Evolutionary conservation across 495 filamentous ascomycete genomes (phyloP), one percentile per base, ranked within the genome.

Genomic region (Neurospora sp.): DNA sequence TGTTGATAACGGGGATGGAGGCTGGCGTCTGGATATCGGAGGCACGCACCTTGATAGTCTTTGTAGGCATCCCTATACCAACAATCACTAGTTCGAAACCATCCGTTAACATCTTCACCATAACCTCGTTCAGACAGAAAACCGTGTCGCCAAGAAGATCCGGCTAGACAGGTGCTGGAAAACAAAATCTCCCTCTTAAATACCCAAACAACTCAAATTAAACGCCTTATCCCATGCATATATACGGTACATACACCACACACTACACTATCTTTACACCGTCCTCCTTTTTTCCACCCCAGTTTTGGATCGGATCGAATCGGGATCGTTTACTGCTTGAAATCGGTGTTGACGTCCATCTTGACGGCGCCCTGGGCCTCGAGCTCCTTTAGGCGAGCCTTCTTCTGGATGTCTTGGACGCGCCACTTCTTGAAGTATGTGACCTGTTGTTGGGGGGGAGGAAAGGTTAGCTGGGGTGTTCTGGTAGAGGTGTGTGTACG

Each of bases 371-470:
- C 93, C 80, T 97, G 92, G 35, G 88, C 89, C 81, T 93, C 88
- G 74, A 99, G 87, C 76, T 88, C 88, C 82, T 91, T 90, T 42
- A 98, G 83, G 60, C 91, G 92, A 82, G 91, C 86, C 75, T 93
- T 91, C 80, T 93, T 92, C 73, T 97, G 92, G 78, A 91, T 87
- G 73, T 98, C 95, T 86, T 96, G 94, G 46, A 98, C 93, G 74
- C 96, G 87, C 82, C 93, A 90, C 80, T 97, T 92, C 83, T 98
- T 97, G 86, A 99, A 99, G 83, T 99, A 97, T 83, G 92, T 93
- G 73, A 98, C 93, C 95, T 98, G 77, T 41, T 72, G 54, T 9
- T 12, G 69, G 46, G 31, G 62, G 37, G 62, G 2, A 62, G 8
- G 6, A 20, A 23, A 2, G 2, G 27, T 44, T 38, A 70, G 40